phyloP scores from a whole-genome alignment of 169 alveolate species.

The Eimeria falciformis region DNA sequence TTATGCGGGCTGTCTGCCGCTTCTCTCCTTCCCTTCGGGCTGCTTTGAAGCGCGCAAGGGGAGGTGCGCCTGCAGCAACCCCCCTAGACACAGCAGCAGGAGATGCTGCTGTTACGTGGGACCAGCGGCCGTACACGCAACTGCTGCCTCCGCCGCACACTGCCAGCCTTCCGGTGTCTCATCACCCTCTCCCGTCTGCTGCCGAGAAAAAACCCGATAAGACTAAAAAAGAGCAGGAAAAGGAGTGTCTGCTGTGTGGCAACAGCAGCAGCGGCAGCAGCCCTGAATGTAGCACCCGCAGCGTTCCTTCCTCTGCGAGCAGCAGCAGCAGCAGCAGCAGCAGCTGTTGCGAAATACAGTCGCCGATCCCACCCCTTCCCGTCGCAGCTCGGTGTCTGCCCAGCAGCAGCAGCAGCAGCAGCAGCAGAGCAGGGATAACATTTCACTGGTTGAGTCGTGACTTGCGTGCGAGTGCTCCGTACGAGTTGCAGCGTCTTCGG shows the following conservation, averaged over 20 bases:
- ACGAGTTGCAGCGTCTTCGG: constrained; percentile 51
- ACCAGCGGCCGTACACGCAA: neutral
- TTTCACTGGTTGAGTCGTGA: constrained; percentile 58
- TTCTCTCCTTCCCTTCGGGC: neutral
- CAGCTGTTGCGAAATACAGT: constrained; percentile 18
- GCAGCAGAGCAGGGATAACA: neutral
- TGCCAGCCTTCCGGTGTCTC: neutral
- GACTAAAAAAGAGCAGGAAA: neutral
- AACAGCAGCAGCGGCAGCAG: constrained; percentile 5
- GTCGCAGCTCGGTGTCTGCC: neutral
- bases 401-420: neutral
- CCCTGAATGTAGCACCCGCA: neutral
- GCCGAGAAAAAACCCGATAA: neutral
- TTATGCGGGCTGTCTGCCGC: neutral
- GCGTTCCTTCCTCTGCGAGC: neutral
- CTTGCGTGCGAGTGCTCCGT: constrained; percentile 51
- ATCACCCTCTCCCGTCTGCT: neutral
- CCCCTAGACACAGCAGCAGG: neutral
- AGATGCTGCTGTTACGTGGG: neutral
- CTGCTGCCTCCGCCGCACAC: neutral
- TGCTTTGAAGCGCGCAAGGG: constrained; percentile 5
- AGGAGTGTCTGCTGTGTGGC: neutral
- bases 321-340: neutral
- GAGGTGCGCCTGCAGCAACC: neutral
- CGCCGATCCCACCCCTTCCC: neutral